phyloP scores from a whole-genome alignment of 495 filamentous ascomycete genomes.

The Tuber borchii region DNA sequence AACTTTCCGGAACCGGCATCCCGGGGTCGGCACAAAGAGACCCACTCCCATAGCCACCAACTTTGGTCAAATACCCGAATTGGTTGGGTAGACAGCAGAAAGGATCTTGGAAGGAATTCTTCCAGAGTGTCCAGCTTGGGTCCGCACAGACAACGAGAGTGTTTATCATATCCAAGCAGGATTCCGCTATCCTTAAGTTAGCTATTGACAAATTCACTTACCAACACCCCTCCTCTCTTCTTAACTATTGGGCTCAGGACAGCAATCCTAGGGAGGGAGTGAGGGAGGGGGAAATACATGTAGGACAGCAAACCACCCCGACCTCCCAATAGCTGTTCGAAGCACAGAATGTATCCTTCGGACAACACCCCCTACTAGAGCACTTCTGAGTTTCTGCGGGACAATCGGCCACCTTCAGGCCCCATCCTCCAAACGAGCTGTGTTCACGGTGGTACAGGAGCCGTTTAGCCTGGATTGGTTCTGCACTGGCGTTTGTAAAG shows the following conservation, averaged over 20 bases:
- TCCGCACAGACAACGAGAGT: slow-evolving; percentile 17
- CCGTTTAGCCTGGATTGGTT: background rate
- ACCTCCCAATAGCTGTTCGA: background rate
- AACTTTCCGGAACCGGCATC: background rate
- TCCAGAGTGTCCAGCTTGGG: background rate
- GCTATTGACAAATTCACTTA: background rate
- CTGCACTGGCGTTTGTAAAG: background rate
- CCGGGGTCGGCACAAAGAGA: background rate
- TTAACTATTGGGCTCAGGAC: no score
- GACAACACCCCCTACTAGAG: background rate
- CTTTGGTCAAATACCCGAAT: background rate
- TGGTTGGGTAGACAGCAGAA: slow-evolving; percentile 7
- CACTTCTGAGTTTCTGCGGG: background rate
- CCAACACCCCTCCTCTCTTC: background rate
- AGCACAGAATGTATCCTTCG: background rate
- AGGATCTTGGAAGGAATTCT: background rate
- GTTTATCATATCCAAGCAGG: background rate
- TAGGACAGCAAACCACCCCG: background rate
- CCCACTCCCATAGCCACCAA: no score
- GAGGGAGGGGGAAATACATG: background rate
- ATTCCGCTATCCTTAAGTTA: background rate
- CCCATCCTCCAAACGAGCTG: slow-evolving; percentile 1
- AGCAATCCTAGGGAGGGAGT: no score
- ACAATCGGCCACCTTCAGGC: background rate
- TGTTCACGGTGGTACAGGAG: background rate